Evolutionary conservation across 768 basidiomycete genomes (phyloP).

Genomic region (Amanita phalloides): DNA sequence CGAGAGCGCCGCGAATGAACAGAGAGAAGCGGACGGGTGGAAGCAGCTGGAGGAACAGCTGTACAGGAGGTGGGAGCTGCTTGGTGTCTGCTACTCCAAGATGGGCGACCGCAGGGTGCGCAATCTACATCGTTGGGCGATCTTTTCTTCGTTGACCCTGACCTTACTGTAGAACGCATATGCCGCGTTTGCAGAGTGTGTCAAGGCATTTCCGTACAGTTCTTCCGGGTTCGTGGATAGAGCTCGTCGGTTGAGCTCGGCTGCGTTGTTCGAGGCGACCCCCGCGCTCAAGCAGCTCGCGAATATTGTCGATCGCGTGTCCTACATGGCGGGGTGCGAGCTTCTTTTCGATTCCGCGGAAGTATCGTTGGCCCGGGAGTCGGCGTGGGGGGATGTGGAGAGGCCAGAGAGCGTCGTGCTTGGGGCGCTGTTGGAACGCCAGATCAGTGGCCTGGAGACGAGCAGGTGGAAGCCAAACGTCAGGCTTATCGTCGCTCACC

Average conservation of each 20-base stretch:
- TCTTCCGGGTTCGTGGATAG: slow-evolving; percentile 26
- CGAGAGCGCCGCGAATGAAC: slow-evolving; percentile 10
- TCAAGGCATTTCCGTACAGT: slow-evolving; percentile 43
- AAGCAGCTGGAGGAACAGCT: slow-evolving; percentile 52
- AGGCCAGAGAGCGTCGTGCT: slow-evolving; percentile 20
- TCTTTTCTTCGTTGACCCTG: neutral
- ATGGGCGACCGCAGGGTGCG: slow-evolving; percentile 65
- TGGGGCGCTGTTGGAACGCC: slow-evolving; percentile 53
- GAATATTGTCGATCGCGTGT: slow-evolving; percentile 50
- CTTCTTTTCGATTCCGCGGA: slow-evolving; percentile 40
- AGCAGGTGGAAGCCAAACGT: slow-evolving; percentile 51
- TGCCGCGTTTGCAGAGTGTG: slow-evolving; percentile 39
- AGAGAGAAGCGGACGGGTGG: slow-evolving; percentile 34
- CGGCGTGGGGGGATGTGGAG: slow-evolving; percentile 2
- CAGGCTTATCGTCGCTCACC: slow-evolving; percentile 20
- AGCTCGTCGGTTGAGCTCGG: slow-evolving; percentile 16
- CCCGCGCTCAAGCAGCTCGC: slow-evolving; percentile 43
- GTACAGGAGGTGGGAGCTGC: slow-evolving; percentile 67
- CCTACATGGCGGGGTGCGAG: slow-evolving; percentile 59
- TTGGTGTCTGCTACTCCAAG: slow-evolving; percentile 71
- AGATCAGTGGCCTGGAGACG: slow-evolving; percentile 43
- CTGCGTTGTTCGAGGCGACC: slow-evolving; percentile 28
- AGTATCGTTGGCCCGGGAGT: slow-evolving; percentile 30
- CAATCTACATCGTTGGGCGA: slow-evolving; percentile 10
- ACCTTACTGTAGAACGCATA: slow-evolving; percentile 40